These are phyloP conservation scores for Arthrinium puccinioides DNA, from an alignment of 2,329 filamentous ascomycete genomes.

Conservation along the genomic window DNA sequence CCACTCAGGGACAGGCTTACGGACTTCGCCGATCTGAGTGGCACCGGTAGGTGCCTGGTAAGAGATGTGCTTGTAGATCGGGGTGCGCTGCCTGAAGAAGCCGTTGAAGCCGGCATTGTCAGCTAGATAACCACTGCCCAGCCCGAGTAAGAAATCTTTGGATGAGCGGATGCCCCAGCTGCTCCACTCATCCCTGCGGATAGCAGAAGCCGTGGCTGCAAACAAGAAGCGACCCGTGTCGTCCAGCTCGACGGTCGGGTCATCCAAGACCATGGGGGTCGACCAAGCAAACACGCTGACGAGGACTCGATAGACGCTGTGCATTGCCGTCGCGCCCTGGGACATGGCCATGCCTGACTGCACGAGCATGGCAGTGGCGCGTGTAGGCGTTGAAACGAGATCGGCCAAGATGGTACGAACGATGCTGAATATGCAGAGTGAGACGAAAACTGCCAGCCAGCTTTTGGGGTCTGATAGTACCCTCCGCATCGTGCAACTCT, in stretches of 20 bases:
- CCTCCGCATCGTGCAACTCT: conserved; percentile 32
- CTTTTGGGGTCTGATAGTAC: conserved; percentile 31
- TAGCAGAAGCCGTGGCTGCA: conserved; percentile 33
- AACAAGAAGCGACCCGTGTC: conserved; percentile 38
- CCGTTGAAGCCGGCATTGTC: conserved; percentile 31
- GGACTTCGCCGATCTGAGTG: conserved; percentile 24
- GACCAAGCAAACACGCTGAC: conserved; percentile 40
- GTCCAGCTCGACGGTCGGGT: conserved; percentile 30
- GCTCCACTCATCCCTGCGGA: conserved; percentile 40
- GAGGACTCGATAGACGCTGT: conserved; percentile 43
- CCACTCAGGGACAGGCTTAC: conserved; percentile 31
- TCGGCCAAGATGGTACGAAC: conserved; percentile 45
- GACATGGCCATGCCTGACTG: conserved; percentile 17
- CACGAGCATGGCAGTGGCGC: conserved; percentile 15
- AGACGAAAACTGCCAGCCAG: conserved; percentile 46
- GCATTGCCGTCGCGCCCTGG: conserved; percentile 27
- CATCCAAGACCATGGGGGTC: conserved; percentile 37
- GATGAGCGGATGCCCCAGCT: conserved; percentile 37
- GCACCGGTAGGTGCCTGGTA: conserved; percentile 24
- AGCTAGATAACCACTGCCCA: conserved; percentile 35
- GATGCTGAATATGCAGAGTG: conserved; percentile 52
- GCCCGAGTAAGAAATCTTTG: conserved; percentile 40
- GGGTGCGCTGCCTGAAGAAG: conserved; percentile 31
- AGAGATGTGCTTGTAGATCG: conserved; percentile 22
- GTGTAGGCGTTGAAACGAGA: conserved; percentile 27